Conservation (phyloP, 306 rosid genomes). For the Quillaja saponaria region DNA sequence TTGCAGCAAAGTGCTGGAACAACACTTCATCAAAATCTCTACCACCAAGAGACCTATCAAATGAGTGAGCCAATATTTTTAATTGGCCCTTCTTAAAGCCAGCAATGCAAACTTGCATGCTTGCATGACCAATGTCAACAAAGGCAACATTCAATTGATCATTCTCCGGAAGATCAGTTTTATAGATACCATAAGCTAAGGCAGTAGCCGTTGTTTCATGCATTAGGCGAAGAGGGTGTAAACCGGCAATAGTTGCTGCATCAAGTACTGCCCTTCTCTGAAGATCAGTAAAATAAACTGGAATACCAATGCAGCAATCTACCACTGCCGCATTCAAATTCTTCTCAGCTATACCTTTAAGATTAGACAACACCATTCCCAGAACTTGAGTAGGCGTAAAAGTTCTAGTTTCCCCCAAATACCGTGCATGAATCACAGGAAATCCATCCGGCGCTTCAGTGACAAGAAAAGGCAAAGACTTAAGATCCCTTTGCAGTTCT, state of each 20-base stretch:
- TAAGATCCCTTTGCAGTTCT: constrained; percentile 73
- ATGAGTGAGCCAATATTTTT: constrained; percentile 78
- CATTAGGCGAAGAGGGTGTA: constrained; percentile 81
- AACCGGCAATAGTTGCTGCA: constrained; percentile 88
- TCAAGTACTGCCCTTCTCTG: constrained; percentile 91
- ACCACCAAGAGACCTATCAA: constrained; percentile 85
- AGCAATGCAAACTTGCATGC: constrained; percentile 97
- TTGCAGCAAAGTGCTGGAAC: constrained; percentile 73
- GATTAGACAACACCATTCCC: constrained; percentile 78
- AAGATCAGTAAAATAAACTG: constrained; percentile 84
- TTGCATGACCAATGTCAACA: constrained; percentile 89
- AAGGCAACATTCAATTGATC: constrained; percentile 88
- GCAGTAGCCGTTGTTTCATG: constrained; percentile 97
- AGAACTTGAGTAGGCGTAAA: constrained; percentile 84
- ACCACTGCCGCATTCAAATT: constrained; percentile 78
- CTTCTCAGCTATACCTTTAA: constrained; percentile 76
- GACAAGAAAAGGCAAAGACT: constrained; percentile 66
- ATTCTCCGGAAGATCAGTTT: constrained; percentile 86
- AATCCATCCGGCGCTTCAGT: constrained; percentile 85
- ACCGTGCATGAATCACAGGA: constrained; percentile 73
- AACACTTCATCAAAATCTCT: constrained; percentile 91
- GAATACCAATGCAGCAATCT: constrained; percentile 97
- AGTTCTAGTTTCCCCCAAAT: constrained; percentile 64
- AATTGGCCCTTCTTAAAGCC: constrained; percentile 90
- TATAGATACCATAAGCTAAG: constrained; percentile 92